Percentiles rank a stretch among this genome's conserved stretches.
phyloP scores from a whole-genome alignment of 1,284 basidiomycete species.

The Gymnopus androsaceus region DNA sequence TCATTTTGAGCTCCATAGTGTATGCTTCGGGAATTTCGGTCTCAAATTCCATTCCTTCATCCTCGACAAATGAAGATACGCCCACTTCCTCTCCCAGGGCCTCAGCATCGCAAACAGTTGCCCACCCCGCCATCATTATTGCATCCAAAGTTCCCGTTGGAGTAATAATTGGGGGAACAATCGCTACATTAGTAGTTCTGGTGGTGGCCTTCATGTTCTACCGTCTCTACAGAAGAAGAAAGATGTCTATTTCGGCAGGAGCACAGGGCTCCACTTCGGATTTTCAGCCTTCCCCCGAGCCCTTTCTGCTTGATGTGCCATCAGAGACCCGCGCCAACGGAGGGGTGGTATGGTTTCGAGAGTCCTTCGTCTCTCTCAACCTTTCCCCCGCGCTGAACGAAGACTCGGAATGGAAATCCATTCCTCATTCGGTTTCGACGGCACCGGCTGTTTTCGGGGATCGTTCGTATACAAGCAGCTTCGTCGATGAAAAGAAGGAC shows the following conservation, averaged over 20 bases:
- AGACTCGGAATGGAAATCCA: too few relatives aligned
- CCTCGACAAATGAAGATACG: neutral
- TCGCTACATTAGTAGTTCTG: conserved; percentile 11
- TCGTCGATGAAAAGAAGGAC: too few relatives aligned
- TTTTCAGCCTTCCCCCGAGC: neutral
- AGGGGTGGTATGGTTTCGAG: too few relatives aligned
- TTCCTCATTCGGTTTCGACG: too few relatives aligned
- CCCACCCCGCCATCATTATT: neutral
- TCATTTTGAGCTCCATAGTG: neutral
- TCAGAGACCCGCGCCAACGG: too few relatives aligned
- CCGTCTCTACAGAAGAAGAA: conserved; percentile 2
- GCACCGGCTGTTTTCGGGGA: too few relatives aligned
- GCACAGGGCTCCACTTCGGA: neutral
- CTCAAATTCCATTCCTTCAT: neutral
- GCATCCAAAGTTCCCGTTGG: conserved; percentile 9
- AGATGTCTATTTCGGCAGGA: neutral
- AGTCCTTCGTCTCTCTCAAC: too few relatives aligned
- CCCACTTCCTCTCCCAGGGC: neutral
- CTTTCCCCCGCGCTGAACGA: too few relatives aligned
- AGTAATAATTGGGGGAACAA: conserved; percentile 12
- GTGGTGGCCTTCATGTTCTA: neutral
- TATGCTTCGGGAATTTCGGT: neutral
- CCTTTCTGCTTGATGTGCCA: neutral
- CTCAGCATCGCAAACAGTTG: neutral
- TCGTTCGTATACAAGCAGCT: too few relatives aligned